phyloP scores from a whole-genome alignment of 768 basidiomycete genomes.

The Lanmaoa rubissima region DNA sequence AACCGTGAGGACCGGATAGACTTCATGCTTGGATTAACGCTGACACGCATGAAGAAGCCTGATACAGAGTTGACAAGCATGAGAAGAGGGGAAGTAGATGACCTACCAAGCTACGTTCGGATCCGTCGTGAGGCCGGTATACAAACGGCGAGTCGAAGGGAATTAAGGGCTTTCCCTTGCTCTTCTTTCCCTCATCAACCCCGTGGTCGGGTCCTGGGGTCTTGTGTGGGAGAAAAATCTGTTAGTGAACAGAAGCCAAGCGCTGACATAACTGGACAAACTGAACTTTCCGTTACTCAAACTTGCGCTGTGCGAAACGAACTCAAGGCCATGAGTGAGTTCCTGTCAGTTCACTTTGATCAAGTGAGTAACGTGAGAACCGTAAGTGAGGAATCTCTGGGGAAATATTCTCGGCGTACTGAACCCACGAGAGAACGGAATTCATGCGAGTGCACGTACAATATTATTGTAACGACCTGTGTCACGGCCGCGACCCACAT shows the following conservation, averaged over 20 bases:
- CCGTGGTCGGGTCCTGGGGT: not conserved
- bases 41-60: not conserved
- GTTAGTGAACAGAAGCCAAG: no score
- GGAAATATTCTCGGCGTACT: not conserved
- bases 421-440: not conserved
- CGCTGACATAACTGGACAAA: slow-evolving; percentile 2
- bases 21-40: not conserved
- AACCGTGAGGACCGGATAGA: not conserved
- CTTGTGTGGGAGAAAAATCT: not conserved
- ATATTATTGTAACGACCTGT: not conserved
- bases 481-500: not conserved
- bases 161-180: not conserved
- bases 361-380: not conserved
- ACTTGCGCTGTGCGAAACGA: not conserved
- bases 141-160: not conserved
- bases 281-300: slow-evolving; percentile 2
- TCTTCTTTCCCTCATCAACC: no score
- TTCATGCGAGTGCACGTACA: no score
- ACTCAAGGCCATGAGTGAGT: not conserved
- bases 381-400: not conserved
- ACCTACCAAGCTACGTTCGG: not conserved
- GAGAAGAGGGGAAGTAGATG: not conserved
- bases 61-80: slow-evolving; percentile 6
- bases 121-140: not conserved
- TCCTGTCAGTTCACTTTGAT: not conserved